Conservation (phyloP, 2,329 filamentous ascomycete genomes). For the Fusarium paranaense region DNA sequence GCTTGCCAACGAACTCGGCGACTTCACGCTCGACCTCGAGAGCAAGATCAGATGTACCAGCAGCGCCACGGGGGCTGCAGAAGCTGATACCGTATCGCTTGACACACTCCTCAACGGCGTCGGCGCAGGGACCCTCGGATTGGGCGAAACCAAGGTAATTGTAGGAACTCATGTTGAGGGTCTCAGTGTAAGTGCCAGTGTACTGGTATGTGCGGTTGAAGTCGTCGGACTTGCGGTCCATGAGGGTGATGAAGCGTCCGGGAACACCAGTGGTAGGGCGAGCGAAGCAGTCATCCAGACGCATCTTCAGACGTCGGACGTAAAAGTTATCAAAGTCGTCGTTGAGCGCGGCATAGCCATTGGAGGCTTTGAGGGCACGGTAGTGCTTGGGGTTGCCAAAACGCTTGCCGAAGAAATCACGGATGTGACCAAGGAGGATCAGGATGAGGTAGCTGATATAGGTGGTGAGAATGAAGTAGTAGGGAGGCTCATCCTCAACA, state of each 20-base stretch:
- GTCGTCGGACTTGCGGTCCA: conserved; percentile 91
- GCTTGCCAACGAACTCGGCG: conserved; percentile 93
- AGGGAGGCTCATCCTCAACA: conserved; percentile 93
- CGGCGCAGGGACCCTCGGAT: conserved; percentile 95
- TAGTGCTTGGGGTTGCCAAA: conserved; percentile 88
- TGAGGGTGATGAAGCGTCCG: conserved; percentile 90
- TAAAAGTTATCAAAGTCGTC: conserved; percentile 99
- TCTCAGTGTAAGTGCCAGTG: conserved; percentile 92
- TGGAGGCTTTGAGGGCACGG: conserved; percentile 81
- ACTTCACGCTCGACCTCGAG: conserved; percentile 91
- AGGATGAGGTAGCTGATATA: conserved; percentile 98
- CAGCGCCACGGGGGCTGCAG: conserved; percentile 84
- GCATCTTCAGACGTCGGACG: conserved; percentile 88
- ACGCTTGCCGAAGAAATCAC: conserved; percentile 97
- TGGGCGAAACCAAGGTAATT: conserved; percentile 99
- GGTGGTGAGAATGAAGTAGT: conserved; percentile 96
- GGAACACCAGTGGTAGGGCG: conserved; percentile 93
- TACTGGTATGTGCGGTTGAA: conserved; percentile 92
- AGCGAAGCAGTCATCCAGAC: conserved; percentile 97
- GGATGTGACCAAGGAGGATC: conserved; percentile 93
- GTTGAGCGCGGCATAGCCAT: conserved; percentile 95
- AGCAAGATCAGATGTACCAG: conserved; percentile 88
- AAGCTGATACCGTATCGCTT: conserved; percentile 87
- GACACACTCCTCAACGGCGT: conserved; percentile 87
- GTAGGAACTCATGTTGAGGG: conserved; percentile 98